phyloP scores from a whole-genome alignment of 2,329 filamentous ascomycete species.

The Zymoseptoria brevis region DNA sequence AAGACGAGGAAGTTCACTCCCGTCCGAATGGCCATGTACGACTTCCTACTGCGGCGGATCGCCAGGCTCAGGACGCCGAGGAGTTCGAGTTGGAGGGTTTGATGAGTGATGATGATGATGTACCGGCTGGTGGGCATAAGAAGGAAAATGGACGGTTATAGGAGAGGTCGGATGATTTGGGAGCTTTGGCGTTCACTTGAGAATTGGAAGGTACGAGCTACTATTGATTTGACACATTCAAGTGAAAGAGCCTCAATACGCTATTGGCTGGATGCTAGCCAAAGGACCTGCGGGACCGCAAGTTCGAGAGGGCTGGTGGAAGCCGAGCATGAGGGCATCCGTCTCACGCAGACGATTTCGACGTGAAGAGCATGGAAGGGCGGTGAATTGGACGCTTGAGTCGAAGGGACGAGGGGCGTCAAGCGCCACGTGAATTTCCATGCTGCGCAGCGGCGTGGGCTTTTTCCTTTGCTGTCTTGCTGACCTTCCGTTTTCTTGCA shows the following conservation, averaged over 20 bases:
- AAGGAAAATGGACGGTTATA: slow-evolving; percentile 8
- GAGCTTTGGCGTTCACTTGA: not conserved
- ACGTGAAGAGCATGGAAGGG: not conserved
- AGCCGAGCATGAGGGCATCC: no score
- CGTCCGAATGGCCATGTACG: slow-evolving; percentile 36
- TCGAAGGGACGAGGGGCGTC: not conserved
- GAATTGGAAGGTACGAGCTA: not conserved
- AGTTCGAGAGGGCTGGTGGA: no score
- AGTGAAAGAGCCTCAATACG: not conserved
- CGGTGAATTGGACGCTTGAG: not conserved
- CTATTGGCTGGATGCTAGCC: no score
- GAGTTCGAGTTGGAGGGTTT: slow-evolving; percentile 90
- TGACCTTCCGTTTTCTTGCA: not conserved
- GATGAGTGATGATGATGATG: slow-evolving; percentile 77
- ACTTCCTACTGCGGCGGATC: slow-evolving; percentile 36
- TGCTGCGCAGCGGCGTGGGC: not conserved
- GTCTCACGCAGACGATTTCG: no score
- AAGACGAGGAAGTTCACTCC: slow-evolving; percentile 20
- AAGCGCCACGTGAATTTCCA: not conserved
- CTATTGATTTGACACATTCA: not conserved
- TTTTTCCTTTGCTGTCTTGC: not conserved
- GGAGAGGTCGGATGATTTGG: not conserved
- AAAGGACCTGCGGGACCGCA: no score
- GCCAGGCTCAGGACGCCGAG: slow-evolving; percentile 67
- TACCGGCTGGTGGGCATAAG: not conserved